Percentiles rank a stretch among this genome's conserved stretches.
These are phyloP conservation scores for Volvox reticuliferus DNA, from an alignment of 139 green algal species.

Conservation along the genomic window DNA sequence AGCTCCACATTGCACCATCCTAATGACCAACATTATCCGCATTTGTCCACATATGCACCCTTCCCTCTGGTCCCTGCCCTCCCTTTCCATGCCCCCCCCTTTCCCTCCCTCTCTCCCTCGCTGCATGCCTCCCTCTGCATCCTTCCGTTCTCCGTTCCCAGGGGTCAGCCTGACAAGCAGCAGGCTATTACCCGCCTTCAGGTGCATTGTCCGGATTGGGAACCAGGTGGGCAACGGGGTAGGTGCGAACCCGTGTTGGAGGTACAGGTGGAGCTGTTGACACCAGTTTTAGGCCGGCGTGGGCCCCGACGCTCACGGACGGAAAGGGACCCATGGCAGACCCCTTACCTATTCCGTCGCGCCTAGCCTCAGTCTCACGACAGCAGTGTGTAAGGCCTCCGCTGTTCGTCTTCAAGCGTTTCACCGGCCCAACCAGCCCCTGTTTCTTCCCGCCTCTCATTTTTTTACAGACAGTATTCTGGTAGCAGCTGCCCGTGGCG, in stretches of 20 bases:
- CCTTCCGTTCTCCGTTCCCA: not conserved
- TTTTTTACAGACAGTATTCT: not conserved
- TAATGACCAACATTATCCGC: too few species aligned
- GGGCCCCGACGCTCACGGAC: too few species aligned
- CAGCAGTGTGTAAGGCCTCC: too few species aligned
- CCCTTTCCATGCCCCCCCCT: not conserved
- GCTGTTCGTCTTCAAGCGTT: too few species aligned
- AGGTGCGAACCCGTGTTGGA: too few species aligned
- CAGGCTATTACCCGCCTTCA: constrained; percentile 17
- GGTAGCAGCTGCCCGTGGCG: not conserved
- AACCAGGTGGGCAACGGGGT: not conserved
- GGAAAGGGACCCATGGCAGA: too few species aligned
- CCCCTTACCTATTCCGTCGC: too few species aligned
- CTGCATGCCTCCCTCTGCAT: not conserved
- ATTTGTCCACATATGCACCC: too few species aligned
- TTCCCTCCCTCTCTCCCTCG: not conserved
- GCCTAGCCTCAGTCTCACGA: too few species aligned
- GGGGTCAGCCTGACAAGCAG: constrained; percentile 21
- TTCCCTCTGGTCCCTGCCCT: not conserved
- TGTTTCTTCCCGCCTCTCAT: not conserved
- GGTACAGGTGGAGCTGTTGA: too few species aligned
- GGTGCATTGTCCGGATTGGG: constrained; percentile 28
- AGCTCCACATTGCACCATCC: too few species aligned
- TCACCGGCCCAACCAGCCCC: not conserved
- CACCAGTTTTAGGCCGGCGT: too few species aligned